Conservation (phyloP, 2,329 filamentous ascomycete species). For the Fusarium sp. region DNA sequence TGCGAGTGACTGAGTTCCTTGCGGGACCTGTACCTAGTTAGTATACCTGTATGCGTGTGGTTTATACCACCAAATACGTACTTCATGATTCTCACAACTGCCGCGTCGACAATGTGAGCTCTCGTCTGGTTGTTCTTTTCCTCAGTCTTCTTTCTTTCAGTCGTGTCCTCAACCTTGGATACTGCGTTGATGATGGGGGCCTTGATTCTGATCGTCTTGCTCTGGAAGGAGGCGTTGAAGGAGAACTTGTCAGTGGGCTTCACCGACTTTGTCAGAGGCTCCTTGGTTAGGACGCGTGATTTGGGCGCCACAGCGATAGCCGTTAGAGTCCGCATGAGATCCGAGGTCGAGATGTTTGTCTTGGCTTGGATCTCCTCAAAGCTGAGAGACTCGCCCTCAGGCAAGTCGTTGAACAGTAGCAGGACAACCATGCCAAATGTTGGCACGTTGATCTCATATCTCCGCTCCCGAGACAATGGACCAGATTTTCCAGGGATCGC, state of each 20-base stretch:
- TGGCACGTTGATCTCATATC: slow-evolving; percentile 90
- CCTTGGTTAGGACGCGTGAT: slow-evolving; percentile 82
- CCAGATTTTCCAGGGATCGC: slow-evolving; percentile 76
- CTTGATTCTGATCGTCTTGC: slow-evolving; percentile 88
- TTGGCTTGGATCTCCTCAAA: slow-evolving; percentile 84
- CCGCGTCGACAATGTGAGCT: slow-evolving; percentile 78
- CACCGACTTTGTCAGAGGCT: slow-evolving; percentile 81
- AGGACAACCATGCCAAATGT: slow-evolving; percentile 94
- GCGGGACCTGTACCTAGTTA: slow-evolving; percentile 66
- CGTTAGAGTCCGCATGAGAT: slow-evolving; percentile 82
- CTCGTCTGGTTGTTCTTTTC: slow-evolving; percentile 79
- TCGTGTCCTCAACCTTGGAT: slow-evolving; percentile 84
- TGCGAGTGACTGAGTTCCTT: slow-evolving; percentile 77
- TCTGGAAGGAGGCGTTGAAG: slow-evolving; percentile 85
- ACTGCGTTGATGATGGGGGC: slow-evolving; percentile 83
- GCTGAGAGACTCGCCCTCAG: slow-evolving; percentile 59
- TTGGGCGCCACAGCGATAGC: slow-evolving; percentile 86
- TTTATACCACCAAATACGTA: slow-evolving; percentile 56
- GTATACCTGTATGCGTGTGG: background rate
- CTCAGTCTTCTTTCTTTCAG: slow-evolving; percentile 76
- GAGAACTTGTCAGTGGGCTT: slow-evolving; percentile 81
- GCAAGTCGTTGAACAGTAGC: slow-evolving; percentile 86
- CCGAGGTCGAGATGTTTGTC: slow-evolving; percentile 80
- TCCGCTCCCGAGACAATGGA: slow-evolving; percentile 69
- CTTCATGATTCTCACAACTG: slow-evolving; percentile 88